phyloP scores from a whole-genome alignment of 768 basidiomycete species.

The Amyloporia xantha region DNA sequence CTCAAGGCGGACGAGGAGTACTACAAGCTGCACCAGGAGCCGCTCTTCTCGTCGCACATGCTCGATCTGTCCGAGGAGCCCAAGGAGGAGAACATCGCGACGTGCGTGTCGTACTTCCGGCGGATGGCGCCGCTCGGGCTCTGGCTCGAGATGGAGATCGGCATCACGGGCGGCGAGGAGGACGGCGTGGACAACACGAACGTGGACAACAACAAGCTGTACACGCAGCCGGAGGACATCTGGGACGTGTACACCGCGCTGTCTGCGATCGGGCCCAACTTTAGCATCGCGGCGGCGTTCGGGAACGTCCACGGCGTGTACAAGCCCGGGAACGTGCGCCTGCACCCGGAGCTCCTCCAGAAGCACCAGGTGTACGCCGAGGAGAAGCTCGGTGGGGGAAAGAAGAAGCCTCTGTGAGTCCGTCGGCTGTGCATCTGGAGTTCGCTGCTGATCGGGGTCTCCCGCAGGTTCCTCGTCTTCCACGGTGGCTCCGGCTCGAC shows the following conservation, averaged over 20 bases:
- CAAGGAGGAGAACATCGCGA: slow-evolving; percentile 91
- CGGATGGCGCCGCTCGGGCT: slow-evolving; percentile 88
- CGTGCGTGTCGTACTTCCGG: slow-evolving; percentile 90
- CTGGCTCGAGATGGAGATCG: slow-evolving; percentile 99
- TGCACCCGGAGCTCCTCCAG: slow-evolving; percentile 84
- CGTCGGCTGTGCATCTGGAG: not conserved
- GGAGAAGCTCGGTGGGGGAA: slow-evolving; percentile 56
- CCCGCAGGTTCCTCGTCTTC: slow-evolving; percentile 89
- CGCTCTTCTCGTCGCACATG: slow-evolving; percentile 97
- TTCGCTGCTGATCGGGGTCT: slow-evolving; percentile 1
- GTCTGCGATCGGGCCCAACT: slow-evolving; percentile 79
- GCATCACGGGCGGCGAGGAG: slow-evolving; percentile 99
- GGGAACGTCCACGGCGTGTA: slow-evolving; percentile 99
- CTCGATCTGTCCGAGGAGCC: slow-evolving; percentile 92
- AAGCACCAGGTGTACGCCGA: slow-evolving; percentile 83
- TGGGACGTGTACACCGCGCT: slow-evolving; percentile 88
- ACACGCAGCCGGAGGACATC: slow-evolving; percentile 97
- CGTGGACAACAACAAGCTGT: slow-evolving; percentile 89
- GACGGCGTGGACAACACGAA: slow-evolving; percentile 98
- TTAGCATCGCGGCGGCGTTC: slow-evolving; percentile 96
- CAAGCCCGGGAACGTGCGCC: slow-evolving; percentile 95
- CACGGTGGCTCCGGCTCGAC: slow-evolving; percentile 98
- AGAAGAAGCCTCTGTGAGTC: slow-evolving; percentile 75
- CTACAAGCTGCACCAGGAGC: slow-evolving; percentile 81
- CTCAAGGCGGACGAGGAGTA: slow-evolving; percentile 92